These are phyloP conservation scores for Lyophyllum shimeji DNA, from an alignment of 768 basidiomycete genomes.

Conservation along the genomic window DNA sequence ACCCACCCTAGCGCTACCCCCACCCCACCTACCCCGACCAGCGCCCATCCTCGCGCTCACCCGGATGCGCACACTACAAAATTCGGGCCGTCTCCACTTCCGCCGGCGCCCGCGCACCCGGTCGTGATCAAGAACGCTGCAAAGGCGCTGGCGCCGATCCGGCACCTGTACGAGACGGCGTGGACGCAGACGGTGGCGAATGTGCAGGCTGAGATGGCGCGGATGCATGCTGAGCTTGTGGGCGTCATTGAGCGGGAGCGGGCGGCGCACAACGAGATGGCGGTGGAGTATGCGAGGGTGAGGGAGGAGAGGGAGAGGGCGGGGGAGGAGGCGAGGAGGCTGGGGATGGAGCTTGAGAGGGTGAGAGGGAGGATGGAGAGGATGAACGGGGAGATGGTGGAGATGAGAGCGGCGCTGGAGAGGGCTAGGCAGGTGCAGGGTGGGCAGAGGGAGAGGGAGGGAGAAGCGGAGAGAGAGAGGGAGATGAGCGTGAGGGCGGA, in stretches of 20 bases:
- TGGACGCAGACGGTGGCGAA: slow-evolving; percentile 18
- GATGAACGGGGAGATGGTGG: not conserved
- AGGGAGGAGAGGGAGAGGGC: slow-evolving; percentile 1
- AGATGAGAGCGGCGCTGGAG: not conserved
- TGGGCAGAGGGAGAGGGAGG: slow-evolving; percentile 3
- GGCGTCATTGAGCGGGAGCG: slow-evolving; percentile 10
- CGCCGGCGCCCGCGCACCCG: slow-evolving; percentile 2
- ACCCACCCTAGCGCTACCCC: too few species aligned
- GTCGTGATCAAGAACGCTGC: slow-evolving; percentile 7
- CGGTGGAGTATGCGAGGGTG: not conserved
- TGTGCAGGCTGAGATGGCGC: slow-evolving; percentile 20
- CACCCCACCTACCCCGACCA: too few species aligned
- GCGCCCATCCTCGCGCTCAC: too few species aligned
- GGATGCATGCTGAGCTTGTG: slow-evolving; percentile 14
- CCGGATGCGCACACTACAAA: too few species aligned
- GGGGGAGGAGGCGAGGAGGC: slow-evolving; percentile 1
- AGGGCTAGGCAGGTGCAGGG: not conserved
- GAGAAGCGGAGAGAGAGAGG: slow-evolving; percentile 16
- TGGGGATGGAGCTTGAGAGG: slow-evolving; percentile 8
- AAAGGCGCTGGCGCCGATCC: slow-evolving; percentile 16
- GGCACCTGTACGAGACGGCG: slow-evolving; percentile 17
- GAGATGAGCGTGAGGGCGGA: not conserved
- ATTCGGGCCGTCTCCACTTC: too few species aligned
- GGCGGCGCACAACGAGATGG: not conserved
- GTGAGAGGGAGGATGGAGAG: not conserved